Conservation (phyloP, 805 yeast genomes). For the Blastobotrys parvus region DNA sequence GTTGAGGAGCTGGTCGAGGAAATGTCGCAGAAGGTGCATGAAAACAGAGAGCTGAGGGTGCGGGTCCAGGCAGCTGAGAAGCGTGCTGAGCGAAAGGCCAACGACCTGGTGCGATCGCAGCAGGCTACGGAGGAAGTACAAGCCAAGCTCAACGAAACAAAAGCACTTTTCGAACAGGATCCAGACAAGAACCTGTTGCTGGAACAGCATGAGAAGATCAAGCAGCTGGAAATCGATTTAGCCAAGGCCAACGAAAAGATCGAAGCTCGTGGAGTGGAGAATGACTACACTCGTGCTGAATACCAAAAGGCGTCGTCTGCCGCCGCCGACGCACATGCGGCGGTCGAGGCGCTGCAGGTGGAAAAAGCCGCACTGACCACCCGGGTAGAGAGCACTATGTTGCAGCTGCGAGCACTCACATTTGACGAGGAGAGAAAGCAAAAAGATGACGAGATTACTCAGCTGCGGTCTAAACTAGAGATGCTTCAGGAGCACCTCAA, state of each 20-base stretch:
- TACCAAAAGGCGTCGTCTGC: slow-evolving; percentile 25
- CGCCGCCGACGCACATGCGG: slow-evolving; percentile 23
- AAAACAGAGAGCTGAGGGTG: slow-evolving; percentile 33
- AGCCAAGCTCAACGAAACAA: slow-evolving; percentile 23
- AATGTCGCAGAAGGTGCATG: slow-evolving; percentile 37
- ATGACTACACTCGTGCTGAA: slow-evolving; percentile 40
- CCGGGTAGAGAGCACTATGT: slow-evolving; percentile 21
- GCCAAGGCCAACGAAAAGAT: slow-evolving; percentile 36
- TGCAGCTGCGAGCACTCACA: slow-evolving; percentile 20
- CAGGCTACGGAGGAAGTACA: slow-evolving; percentile 25
- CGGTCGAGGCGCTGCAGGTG: slow-evolving; percentile 23
- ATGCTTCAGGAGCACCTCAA: slow-evolving; percentile 27
- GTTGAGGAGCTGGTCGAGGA: slow-evolving; percentile 37
- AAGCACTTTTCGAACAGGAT: slow-evolving; percentile 20
- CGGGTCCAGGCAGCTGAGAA: slow-evolving; percentile 18
- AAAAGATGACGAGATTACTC: slow-evolving; percentile 22
- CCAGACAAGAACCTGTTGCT: slow-evolving; percentile 24
- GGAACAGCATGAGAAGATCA: slow-evolving; percentile 34
- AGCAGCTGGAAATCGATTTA: slow-evolving; percentile 40
- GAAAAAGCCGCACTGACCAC: slow-evolving; percentile 17
- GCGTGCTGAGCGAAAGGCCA: slow-evolving; percentile 18
- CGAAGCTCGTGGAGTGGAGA: slow-evolving; percentile 47
- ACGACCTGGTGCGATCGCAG: slow-evolving; percentile 16
- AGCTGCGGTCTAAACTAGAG: slow-evolving; percentile 21
- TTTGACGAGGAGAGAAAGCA: slow-evolving; percentile 24